Percentiles rank a stretch among this genome's conserved stretches.
phyloP scores from a whole-genome alignment of 2,329 filamentous ascomycete species.

The Chrysoporthe cubensis region DNA sequence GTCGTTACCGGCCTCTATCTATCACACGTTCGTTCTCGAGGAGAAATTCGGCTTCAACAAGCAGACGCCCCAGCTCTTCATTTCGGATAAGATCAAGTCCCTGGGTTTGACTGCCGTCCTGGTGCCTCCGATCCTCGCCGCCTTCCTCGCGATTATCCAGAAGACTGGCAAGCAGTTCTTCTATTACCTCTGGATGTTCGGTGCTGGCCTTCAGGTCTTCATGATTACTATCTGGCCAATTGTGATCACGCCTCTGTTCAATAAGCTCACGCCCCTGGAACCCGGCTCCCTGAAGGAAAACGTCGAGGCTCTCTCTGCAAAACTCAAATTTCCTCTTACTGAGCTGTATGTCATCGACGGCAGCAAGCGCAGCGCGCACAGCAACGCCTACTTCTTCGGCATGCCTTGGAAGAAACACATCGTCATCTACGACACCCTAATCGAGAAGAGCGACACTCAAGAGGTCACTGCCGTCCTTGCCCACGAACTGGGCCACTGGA shows the following conservation, averaged over 20 bases:
- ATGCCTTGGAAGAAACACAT: conserved; percentile 99
- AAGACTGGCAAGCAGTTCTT: conserved; percentile 94
- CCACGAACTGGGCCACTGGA: conserved; percentile 98
- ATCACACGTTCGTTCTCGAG: conserved; percentile 94
- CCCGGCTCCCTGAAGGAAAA: conserved; percentile 85
- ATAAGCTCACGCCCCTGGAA: conserved; percentile 92
- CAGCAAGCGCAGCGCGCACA: conserved; percentile 84
- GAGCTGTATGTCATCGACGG: conserved; percentile 96
- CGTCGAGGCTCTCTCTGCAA: conserved; percentile 81
- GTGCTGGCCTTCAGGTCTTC: conserved; percentile 85
- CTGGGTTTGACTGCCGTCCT: conserved; percentile 81
- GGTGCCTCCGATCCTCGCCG: conserved; percentile 85
- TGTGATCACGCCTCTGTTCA: conserved; percentile 92
- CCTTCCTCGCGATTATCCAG: conserved; percentile 91
- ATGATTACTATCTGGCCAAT: conserved; percentile 97
- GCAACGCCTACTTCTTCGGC: conserved; percentile 95
- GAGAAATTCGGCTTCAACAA: conserved; percentile 99
- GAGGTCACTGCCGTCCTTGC: conserved; percentile 95
- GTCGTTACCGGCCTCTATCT: conserved; percentile 81
- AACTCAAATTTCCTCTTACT: conserved; percentile 86
- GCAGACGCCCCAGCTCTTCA: conserved; percentile 85
- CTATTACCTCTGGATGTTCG: conserved; percentile 96
- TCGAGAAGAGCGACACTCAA: conserved; percentile 89
- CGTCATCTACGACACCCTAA: conserved; percentile 96
- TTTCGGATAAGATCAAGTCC: conserved; percentile 89